Percentiles rank a stretch among this genome's conserved stretches.
Conservation (phyloP, 495 filamentous ascomycete genomes). For the Clohesyomyces aquaticus region DNA sequence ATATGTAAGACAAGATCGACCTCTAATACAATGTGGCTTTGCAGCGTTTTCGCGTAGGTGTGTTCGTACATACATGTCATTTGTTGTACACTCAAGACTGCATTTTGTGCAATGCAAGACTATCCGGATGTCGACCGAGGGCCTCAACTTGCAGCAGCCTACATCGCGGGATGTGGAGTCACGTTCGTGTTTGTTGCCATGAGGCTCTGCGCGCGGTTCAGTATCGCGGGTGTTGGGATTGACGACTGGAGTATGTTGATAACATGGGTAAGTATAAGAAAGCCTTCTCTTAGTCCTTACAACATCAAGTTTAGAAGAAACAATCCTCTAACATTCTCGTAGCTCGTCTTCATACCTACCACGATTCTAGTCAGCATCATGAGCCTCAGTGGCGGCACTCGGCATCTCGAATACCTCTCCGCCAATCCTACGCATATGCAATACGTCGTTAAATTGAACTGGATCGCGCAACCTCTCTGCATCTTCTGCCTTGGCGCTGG, state of each 20-base stretch:
- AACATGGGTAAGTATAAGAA: conserved; percentile 27
- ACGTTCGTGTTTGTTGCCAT: conserved; percentile 27
- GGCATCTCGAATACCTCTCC: conserved; percentile 21
- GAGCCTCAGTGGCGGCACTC: conserved; percentile 23
- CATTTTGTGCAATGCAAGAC: no score
- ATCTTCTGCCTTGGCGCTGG: conserved; percentile 26
- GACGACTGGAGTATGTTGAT: conserved; percentile 31
- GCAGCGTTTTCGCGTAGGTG: no score
- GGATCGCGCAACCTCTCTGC: conserved; percentile 27
- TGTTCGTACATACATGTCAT: no score
- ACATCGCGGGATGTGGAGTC: conserved; percentile 27
- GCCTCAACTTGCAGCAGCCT: conserved; percentile 16
- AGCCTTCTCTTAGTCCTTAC: no score
- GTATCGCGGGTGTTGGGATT: conserved; percentile 29
- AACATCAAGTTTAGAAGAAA: no score
- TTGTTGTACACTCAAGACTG: no score
- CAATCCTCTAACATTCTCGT: no score
- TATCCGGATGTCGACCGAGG: conserved; percentile 24
- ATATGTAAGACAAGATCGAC: no score
- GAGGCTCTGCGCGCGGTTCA: conserved; percentile 24
- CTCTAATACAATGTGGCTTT: no score
- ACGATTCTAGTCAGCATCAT: conserved; percentile 20
- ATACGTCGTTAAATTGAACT: conserved; percentile 21
- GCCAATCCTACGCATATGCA: conserved; percentile 1
- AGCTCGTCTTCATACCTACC: conserved; percentile 28